A percentile compares a stretch with the other conserved stretches of the same genome.
Conservation (phyloP, 2,329 filamentous ascomycete species). For the Drechmeria coniospora region DNA sequence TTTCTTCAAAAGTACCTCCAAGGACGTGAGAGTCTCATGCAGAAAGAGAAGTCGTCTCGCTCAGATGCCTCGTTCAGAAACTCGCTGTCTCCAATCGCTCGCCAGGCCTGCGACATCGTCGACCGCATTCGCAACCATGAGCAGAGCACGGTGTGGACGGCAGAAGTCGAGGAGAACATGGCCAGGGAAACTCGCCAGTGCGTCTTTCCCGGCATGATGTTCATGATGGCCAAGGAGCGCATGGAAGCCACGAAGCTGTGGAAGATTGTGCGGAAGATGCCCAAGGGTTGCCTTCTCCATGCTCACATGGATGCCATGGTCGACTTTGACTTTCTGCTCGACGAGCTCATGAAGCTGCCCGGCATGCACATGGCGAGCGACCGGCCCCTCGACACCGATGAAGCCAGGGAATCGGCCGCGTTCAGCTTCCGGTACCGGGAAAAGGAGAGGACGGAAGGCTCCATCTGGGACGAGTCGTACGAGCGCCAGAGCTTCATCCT, state of each 20-base stretch:
- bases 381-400: slow-evolving; percentile 36
- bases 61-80: slow-evolving; percentile 59
- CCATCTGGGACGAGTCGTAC: slow-evolving; percentile 56
- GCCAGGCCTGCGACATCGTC: slow-evolving; percentile 65
- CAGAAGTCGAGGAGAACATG: slow-evolving; percentile 53
- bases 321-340: slow-evolving; percentile 66
- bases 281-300: slow-evolving; percentile 76
- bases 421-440: slow-evolving; percentile 49
- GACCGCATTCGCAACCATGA: slow-evolving; percentile 66
- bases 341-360: slow-evolving; percentile 52
- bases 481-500: slow-evolving; percentile 40
- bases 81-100: slow-evolving; percentile 63
- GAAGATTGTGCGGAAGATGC: slow-evolving; percentile 73
- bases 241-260: slow-evolving; percentile 79
- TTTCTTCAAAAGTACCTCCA: slow-evolving; percentile 72
- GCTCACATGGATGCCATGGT: slow-evolving; percentile 87
- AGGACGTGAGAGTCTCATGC: slow-evolving; percentile 60
- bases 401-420: slow-evolving; percentile 35
- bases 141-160: slow-evolving; percentile 60
- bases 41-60: slow-evolving; percentile 66
- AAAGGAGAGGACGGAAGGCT: slow-evolving; percentile 24
- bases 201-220: slow-evolving; percentile 86
- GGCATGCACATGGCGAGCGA: slow-evolving; percentile 60
- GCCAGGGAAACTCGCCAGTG: slow-evolving; percentile 45
- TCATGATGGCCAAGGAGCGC: slow-evolving; percentile 65